phyloP scores from a whole-genome alignment of 225 moss, liverwort and hornwort genomes.

The Marchantia polymorpha region DNA sequence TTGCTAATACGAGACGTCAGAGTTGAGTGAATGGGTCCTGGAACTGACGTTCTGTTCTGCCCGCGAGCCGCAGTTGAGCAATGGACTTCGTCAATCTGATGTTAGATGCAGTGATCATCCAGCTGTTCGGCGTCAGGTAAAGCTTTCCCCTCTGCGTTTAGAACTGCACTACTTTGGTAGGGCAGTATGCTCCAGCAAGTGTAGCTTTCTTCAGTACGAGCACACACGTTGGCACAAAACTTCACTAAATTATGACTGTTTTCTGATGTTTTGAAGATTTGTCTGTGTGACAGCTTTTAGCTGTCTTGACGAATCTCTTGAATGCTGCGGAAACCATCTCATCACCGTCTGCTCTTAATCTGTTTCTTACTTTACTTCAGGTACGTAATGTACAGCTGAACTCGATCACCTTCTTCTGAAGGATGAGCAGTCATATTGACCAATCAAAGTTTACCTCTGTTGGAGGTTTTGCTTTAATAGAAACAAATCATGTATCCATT shows the following conservation, averaged over 20 bases:
- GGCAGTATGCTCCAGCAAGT: not conserved
- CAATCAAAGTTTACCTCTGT: not conserved
- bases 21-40: not conserved
- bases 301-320: slow-evolving; percentile 71
- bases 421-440: not conserved
- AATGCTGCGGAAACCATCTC: slow-evolving; percentile 55
- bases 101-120: slow-evolving; percentile 66
- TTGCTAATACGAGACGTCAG: not conserved
- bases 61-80: slow-evolving; percentile 49
- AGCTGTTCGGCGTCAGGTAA: slow-evolving; percentile 71
- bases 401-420: not conserved
- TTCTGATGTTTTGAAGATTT: not conserved
- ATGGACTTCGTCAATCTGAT: slow-evolving; percentile 54
- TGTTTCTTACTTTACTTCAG: slow-evolving; percentile 69
- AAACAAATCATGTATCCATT: too few species aligned
- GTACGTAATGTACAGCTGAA: slow-evolving; percentile 27
- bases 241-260: not conserved
- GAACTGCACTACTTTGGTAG: not conserved
- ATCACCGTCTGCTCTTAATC: slow-evolving; percentile 60
- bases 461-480: too few species aligned
- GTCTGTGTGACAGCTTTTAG: slow-evolving; percentile 64
- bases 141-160: not conserved
- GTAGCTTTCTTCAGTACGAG: not conserved
- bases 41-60: not conserved
- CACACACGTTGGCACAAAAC: not conserved